Evolutionary conservation across 1,284 basidiomycete genomes (phyloP), one percentile per base, ranked within the genome.

Genomic region (Cutaneotrichosporon mucoides): DNA sequence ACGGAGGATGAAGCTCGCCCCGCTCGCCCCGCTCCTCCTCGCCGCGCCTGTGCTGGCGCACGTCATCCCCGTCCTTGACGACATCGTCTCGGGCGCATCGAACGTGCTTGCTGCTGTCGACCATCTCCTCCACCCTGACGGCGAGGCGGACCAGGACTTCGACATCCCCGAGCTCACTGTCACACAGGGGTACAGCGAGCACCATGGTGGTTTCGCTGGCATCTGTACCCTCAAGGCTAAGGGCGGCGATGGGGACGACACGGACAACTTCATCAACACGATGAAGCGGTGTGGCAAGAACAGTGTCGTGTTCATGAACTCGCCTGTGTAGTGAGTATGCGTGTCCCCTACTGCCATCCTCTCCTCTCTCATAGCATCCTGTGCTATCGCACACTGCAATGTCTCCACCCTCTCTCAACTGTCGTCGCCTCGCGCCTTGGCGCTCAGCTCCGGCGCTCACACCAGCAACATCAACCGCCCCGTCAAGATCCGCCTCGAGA

Each of bases 281-380:
- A 83, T 86, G 38, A 72, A 79, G 7, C 67, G 75, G 62, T 86
- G 85, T 63, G 84, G 84, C 0, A 79, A 82, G 47, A 78, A 76
- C 55, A 84, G 85, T 6, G 80, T 78, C 24, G 83, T 81, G 4
- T 67, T 56, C 13, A 50, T 73, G 9, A 63, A 67, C 5, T 67
- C 68, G 57, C 57, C 62, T 36, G 62, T 64, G 47, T 73, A 73
- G 69, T 73, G 50, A 46, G 70, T 66, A 11, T 24, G 24, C 24
- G 24, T 24, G 24, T 24, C 24, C 2, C 3, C 24, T 24, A 24
- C 24, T 24, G 24, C 24, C 24, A 24, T 24, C 24, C 24, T 24
- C 3, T 24, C 24, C 24, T 24, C 24, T 24, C 24, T 24, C 24
- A 24, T 24, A 24, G 24, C 24, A 3, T 24, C 24, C 24, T 24